A percentile compares a stretch with the other conserved stretches of the same genome.
Conservation (phyloP, 179 eudicot genomes). For the Carnegiea gigantea region DNA sequence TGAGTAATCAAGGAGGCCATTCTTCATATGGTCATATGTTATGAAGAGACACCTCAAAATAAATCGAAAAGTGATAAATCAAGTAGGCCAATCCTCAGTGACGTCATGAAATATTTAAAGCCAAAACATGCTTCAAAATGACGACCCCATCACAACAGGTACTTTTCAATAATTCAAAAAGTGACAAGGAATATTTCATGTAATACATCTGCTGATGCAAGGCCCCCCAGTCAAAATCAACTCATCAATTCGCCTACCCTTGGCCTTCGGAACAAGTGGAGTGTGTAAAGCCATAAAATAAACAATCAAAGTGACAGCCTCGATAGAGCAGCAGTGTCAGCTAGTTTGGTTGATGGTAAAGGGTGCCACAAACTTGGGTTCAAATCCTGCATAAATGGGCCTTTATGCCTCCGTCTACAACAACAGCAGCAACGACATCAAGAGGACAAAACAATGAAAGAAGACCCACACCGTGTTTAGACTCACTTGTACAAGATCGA, state of each 20-base stretch:
- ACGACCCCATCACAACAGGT: not conserved
- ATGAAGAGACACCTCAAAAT: no score
- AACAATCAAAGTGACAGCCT: not conserved
- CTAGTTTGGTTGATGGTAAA: not conserved
- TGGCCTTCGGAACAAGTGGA: no score
- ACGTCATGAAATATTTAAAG: not conserved
- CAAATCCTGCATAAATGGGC: not conserved
- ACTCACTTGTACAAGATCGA: not conserved
- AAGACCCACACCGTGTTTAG: not conserved
- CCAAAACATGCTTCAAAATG: not conserved
- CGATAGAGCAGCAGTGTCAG: not conserved
- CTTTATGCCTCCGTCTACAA: not conserved
- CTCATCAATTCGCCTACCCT: no score
- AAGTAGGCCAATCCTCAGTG: not conserved
- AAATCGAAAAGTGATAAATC: not conserved
- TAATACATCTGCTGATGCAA: no score
- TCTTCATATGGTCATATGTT: not conserved
- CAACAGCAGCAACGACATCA: not conserved
- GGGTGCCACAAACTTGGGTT: no score
- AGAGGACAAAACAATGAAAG: not conserved
- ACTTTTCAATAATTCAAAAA: not conserved
- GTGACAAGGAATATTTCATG: not conserved
- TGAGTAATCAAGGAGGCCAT: not conserved
- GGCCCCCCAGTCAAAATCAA: no score
- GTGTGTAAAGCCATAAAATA: no score